A percentile compares a stretch with the other conserved stretches of the same genome.
Evolutionary conservation across 768 basidiomycete species (phyloP).

Genomic region (Xerocomus spinulosus): DNA sequence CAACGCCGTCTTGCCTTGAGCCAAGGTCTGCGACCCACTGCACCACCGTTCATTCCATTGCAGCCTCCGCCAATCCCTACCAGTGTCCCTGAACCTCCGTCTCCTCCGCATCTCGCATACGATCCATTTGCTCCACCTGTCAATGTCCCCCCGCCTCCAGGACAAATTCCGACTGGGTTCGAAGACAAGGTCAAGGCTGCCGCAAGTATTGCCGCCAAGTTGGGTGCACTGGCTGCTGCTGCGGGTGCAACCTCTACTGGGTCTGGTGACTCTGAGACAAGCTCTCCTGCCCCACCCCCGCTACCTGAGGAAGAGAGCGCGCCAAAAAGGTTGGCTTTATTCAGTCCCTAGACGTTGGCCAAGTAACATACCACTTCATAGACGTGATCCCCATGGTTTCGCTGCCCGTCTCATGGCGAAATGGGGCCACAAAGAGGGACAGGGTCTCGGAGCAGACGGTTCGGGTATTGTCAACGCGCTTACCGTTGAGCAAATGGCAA

Average conservation of each 20-base stretch:
- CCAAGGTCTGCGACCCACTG: conserved; percentile 30
- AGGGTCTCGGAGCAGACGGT: conserved; percentile 82
- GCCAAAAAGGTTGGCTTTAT: conserved; percentile 12
- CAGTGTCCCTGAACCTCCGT: conserved; percentile 25
- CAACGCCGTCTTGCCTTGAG: conserved; percentile 59
- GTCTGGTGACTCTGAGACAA: conserved; percentile 23
- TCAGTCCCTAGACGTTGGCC: neutral
- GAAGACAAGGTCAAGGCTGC: conserved; percentile 73
- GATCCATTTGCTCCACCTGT: conserved; percentile 67
- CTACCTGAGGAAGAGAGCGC: conserved; percentile 30
- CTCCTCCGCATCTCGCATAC: conserved; percentile 56
- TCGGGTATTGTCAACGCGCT: conserved; percentile 88
- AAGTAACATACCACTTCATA: conserved; percentile 10
- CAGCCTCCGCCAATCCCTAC: conserved; percentile 22
- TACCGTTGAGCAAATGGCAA: conserved; percentile 62
- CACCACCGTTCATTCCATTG: conserved; percentile 26
- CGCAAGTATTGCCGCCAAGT: conserved; percentile 75
- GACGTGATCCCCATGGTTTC: conserved; percentile 67
- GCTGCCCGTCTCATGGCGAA: conserved; percentile 90
- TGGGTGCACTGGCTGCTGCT: conserved; percentile 50
- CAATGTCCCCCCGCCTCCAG: conserved; percentile 57
- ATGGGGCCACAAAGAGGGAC: conserved; percentile 93
- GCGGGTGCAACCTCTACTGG: conserved; percentile 20
- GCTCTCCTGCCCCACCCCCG: conserved; percentile 25
- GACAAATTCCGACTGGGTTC: conserved; percentile 39